Base-by-base conservation (phyloP, 257 asterid genomes). In the Nicotiana otophora region DNA sequence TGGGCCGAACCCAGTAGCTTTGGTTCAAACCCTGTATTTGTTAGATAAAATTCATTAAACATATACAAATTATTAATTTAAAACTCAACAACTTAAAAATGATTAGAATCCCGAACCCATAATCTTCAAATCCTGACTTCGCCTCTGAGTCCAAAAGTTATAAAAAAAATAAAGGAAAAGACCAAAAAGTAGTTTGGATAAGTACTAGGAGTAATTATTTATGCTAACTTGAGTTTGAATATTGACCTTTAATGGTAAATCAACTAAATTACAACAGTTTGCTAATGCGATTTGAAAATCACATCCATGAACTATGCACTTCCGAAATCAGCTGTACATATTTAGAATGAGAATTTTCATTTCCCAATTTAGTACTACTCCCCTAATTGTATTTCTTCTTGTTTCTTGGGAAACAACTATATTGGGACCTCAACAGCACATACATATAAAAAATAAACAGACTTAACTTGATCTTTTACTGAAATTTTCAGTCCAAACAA, bases 401-500 rank as follows among this genome's bases (percentile, higher is more conserved):
- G 34, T 70, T 69, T 69, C 57, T 10, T 39, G 77, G 57, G 33
- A 69, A 39, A 67, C 53, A 33, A 17, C 9, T 42, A 42, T 1
- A 42, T 11, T 9, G n/a, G 31, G 65, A n/a, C 14, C 65, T n/a
- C 65, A 62, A 61, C 67, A 9, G 30, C 67, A 31, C 67, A 61
- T 11, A 60, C 23, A 20, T 61, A 61, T 60, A 15, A 36, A 36
- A 36, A 36, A 7, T 36, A 9, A 36, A 36, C 46, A 36, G 9
- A 7, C 48, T 39, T 39, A 39, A 42, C 11, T 42, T 72, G 61
- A 72, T 72, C 15, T 46, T 72, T 34, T 42, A 42, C 42, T 39
- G 77, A 86, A 90, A 8, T 88, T 91, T 67, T 55, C 54, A 30
- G 66, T 84, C 99, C 97, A 91, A 3, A 88, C 87, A 23, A 98